phyloP scores from a whole-genome alignment of 768 basidiomycete genomes.

The Trametes elegans region DNA sequence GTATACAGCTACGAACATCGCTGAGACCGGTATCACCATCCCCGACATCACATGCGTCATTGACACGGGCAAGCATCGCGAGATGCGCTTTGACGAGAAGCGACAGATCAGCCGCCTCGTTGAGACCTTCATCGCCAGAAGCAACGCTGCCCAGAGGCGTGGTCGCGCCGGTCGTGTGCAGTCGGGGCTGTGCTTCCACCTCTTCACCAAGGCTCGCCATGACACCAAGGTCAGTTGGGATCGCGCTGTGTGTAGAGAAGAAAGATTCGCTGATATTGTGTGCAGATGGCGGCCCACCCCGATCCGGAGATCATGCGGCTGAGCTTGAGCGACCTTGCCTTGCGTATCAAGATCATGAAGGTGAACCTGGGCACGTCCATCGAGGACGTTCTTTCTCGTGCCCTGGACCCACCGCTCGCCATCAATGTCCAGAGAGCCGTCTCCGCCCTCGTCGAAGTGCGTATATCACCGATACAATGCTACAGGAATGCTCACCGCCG shows the following conservation, averaged over 20 bases:
- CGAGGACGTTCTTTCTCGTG: conserved; percentile 84
- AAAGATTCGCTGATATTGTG: not conserved
- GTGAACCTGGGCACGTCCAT: conserved; percentile 81
- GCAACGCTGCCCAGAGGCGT: conserved; percentile 86
- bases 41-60: conserved; percentile 97
- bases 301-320: conserved; percentile 95
- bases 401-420: conserved; percentile 84
- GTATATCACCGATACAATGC: conserved; percentile 3
- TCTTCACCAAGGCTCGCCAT: conserved; percentile 86
- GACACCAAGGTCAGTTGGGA: conserved; percentile 61
- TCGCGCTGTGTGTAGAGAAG: not conserved
- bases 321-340: conserved; percentile 86
- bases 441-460: conserved; percentile 83
- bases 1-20: conserved; percentile 78
- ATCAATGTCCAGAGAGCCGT: conserved; percentile 91
- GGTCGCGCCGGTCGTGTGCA: conserved; percentile 93
- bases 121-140: conserved; percentile 88
- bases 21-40: conserved; percentile 97
- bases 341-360: conserved; percentile 93
- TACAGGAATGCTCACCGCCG: not conserved
- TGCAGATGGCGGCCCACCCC: conserved; percentile 83
- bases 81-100: conserved; percentile 98
- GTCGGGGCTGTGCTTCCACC: conserved; percentile 87
- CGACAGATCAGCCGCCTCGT: conserved; percentile 89
- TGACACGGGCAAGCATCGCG: conserved; percentile 89